Evolutionary conservation across 768 basidiomycete species (phyloP).

Genomic region (Collybia mongolica): DNA sequence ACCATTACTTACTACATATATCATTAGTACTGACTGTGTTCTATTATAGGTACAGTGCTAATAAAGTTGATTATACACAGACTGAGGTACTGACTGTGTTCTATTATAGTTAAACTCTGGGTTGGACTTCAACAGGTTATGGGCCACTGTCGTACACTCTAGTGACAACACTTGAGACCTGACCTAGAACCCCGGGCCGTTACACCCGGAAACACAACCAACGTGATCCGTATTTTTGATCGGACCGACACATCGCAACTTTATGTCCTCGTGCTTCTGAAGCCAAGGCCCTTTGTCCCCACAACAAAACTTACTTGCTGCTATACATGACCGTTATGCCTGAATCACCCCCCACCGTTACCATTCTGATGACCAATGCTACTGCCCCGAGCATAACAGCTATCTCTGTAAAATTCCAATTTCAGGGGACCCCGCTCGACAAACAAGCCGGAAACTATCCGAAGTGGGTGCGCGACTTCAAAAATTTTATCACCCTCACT

Average conservation of each 20-base stretch:
- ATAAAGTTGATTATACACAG: not conserved
- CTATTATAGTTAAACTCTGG: not conserved
- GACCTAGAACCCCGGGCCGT: not conserved
- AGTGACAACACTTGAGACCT: conserved; percentile 1
- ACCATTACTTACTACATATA: not conserved
- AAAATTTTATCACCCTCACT: not conserved
- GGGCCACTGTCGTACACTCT: conserved; percentile 9
- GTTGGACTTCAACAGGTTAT: conserved; percentile 17
- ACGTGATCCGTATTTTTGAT: not conserved
- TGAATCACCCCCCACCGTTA: not conserved
- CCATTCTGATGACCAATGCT: not conserved
- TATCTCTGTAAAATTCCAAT: not conserved
- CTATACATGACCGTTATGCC: not conserved
- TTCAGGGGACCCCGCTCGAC: not conserved
- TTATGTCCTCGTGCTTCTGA: not conserved
- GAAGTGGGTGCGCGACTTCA: not conserved
- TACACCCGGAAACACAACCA: not conserved
- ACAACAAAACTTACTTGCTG: not conserved
- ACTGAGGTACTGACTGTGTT: not conserved
- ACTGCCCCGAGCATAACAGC: not conserved
- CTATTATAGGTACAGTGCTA: not conserved
- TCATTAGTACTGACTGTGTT: not conserved
- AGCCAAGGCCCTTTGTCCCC: not conserved
- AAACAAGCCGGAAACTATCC: not conserved
- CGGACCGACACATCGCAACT: not conserved